A percentile compares a stretch with the other conserved stretches of the same genome.
These are phyloP conservation scores for Prunus mira DNA, from an alignment of 306 rosid genomes.

Conservation along the genomic window DNA sequence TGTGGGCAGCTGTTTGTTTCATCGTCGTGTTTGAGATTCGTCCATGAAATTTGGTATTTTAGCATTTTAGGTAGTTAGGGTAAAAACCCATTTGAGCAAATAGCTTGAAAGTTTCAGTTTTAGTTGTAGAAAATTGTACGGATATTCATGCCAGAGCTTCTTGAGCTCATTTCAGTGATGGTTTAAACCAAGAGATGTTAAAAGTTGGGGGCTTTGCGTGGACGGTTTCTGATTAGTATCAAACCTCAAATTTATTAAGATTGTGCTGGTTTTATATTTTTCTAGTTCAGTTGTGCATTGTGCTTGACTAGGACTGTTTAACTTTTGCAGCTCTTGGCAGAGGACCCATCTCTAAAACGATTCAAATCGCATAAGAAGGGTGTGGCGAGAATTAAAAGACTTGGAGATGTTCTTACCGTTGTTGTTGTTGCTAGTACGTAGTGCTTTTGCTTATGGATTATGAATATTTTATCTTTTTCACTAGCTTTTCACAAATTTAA, in stretches of 20 bases:
- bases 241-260: neutral
- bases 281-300: neutral
- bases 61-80: neutral
- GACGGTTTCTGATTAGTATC: too few species aligned
- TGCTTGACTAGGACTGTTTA: constrained; percentile 12
- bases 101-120: neutral
- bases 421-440: constrained; percentile 61
- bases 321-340: constrained; percentile 73
- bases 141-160: neutral
- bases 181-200: neutral
- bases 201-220: neutral
- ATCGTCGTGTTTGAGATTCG: neutral
- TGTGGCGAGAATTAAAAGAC: constrained; percentile 44
- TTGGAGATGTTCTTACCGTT: constrained; percentile 71
- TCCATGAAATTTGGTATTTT: neutral
- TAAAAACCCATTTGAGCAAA: neutral
- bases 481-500: neutral
- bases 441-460: neutral
- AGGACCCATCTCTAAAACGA: constrained; percentile 61
- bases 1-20: neutral
- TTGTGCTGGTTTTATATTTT: too few species aligned
- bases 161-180: neutral
- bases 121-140: neutral
- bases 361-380: constrained; percentile 80
- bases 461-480: neutral